These are phyloP conservation scores for Zygnema circumcarinatum DNA, from an alignment of 139 green algal genomes.

Conservation along the genomic window DNA sequence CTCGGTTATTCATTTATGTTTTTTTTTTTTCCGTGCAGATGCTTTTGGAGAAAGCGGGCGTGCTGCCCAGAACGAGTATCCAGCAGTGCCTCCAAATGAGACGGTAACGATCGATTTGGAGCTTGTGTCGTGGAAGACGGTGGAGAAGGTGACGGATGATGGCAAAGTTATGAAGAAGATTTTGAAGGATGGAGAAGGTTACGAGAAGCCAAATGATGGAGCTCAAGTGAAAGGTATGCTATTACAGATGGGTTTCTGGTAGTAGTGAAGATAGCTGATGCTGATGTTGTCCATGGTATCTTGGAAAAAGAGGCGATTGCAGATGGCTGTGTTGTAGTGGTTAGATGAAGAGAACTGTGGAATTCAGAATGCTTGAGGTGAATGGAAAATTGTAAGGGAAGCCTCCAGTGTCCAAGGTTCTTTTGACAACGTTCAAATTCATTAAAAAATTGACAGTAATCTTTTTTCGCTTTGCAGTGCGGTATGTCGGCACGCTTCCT, in stretches of 20 bases:
- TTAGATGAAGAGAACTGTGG: too few species aligned
- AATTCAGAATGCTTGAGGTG: too few species aligned
- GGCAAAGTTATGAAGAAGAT: slow-evolving; percentile 82
- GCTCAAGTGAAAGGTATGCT: slow-evolving; percentile 73
- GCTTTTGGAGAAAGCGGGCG: slow-evolving; percentile 68
- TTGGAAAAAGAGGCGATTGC: too few species aligned
- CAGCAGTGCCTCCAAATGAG: slow-evolving; percentile 65
- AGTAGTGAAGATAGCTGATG: background rate
- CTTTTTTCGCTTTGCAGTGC: slow-evolving; percentile 19
- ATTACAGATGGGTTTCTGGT: too few species aligned
- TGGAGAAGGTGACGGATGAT: slow-evolving; percentile 78
- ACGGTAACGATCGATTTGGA: slow-evolving; percentile 77
- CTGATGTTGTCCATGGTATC: background rate
- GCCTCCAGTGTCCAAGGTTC: too few species aligned
- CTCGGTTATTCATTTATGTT: too few species aligned
- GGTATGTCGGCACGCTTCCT: slow-evolving; percentile 48
- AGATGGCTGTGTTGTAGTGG: too few species aligned
- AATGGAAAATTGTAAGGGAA: too few species aligned
- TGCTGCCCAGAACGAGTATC: slow-evolving; percentile 56
- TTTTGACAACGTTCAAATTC: too few species aligned
- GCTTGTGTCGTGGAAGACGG: slow-evolving; percentile 79
- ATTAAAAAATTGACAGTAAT: too few species aligned
- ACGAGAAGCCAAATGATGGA: slow-evolving; percentile 79
- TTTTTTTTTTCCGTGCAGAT: slow-evolving; percentile 61
- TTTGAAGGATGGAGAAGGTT: slow-evolving; percentile 74